Conservation (phyloP, 1,284 basidiomycete genomes). For the Tilletia setariae region DNA sequence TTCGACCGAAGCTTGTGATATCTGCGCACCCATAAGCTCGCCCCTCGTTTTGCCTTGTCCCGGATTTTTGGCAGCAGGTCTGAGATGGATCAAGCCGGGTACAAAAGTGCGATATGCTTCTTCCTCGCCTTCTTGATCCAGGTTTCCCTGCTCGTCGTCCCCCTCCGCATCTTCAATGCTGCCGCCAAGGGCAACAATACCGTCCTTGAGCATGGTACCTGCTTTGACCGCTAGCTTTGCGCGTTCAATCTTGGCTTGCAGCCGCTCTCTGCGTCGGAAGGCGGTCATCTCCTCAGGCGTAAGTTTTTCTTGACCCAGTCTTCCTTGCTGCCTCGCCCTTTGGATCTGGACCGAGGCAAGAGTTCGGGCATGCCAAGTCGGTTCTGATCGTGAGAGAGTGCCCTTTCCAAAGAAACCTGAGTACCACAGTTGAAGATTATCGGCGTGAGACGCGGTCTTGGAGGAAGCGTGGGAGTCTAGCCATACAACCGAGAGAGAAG, state of each 20-base stretch:
- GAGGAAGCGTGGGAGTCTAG: neutral
- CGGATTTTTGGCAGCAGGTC: slow-evolving; percentile 2
- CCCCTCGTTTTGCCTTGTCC: neutral
- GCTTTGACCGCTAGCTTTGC: slow-evolving; percentile 49
- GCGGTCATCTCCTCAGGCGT: slow-evolving; percentile 53
- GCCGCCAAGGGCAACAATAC: slow-evolving; percentile 48
- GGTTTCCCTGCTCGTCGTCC: slow-evolving; percentile 19
- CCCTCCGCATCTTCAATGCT: slow-evolving; percentile 53
- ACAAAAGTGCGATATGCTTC: slow-evolving; percentile 23
- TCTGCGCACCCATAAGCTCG: neutral
- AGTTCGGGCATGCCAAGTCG: slow-evolving; percentile 67
- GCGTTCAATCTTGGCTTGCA: slow-evolving; percentile 51
- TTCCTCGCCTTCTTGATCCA: neutral
- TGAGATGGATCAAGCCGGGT: slow-evolving; percentile 20
- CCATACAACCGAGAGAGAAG: neutral
- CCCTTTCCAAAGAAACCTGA: slow-evolving; percentile 97
- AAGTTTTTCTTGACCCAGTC: slow-evolving; percentile 12
- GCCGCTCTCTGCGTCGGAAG: slow-evolving; percentile 43
- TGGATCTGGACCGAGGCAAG: slow-evolving; percentile 17
- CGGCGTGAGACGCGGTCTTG: neutral
- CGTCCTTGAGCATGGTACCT: slow-evolving; percentile 46
- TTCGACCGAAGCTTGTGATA: slow-evolving; percentile 7
- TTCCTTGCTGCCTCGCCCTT: neutral
- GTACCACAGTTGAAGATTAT: slow-evolving; percentile 66
- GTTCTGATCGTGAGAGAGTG: slow-evolving; percentile 85